Conservation (phyloP, 164 flowering plant species). For the Umbellularia californica region DNA sequence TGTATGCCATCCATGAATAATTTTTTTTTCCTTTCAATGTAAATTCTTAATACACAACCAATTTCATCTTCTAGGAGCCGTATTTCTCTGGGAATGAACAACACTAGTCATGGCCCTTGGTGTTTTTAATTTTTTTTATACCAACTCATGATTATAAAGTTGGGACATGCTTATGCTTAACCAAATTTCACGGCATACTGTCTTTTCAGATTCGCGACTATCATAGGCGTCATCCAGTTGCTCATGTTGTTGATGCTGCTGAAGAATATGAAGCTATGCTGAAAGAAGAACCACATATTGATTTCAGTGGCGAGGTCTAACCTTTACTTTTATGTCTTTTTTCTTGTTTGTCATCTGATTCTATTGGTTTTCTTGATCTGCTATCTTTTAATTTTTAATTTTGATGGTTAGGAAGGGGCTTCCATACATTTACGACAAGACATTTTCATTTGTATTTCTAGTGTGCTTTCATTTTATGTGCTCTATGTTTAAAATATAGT, state of each 20-base stretch:
- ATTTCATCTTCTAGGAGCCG: too few relatives aligned
- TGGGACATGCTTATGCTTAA: not conserved
- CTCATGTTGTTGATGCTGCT: constrained; percentile 69
- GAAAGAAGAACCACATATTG: constrained; percentile 86
- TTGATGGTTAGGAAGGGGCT: too few relatives aligned
- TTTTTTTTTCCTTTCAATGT: too few relatives aligned
- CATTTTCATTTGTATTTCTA: not conserved
- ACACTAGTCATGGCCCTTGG: too few relatives aligned
- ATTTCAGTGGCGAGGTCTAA: constrained; percentile 93
- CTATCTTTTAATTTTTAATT: not conserved
- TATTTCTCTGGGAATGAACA: too few relatives aligned
- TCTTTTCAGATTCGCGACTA: constrained; percentile 88
- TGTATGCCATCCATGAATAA: too few relatives aligned
- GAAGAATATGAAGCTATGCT: constrained; percentile 78
- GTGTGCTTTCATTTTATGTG: not conserved
- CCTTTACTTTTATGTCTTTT: constrained; percentile 1
- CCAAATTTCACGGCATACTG: not conserved
- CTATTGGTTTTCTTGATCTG: not conserved
- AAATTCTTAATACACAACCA: too few relatives aligned
- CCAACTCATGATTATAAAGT: too few relatives aligned
- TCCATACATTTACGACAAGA: not conserved
- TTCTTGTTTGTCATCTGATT: not conserved
- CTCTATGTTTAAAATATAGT: not conserved
- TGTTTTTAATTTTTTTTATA: too few relatives aligned
- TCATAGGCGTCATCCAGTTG: constrained; percentile 89